Percentiles rank a stretch among this genome's conserved stretches.
Conservation (phyloP, 495 filamentous ascomycete genomes). For the Neurospora hispaniola region DNA sequence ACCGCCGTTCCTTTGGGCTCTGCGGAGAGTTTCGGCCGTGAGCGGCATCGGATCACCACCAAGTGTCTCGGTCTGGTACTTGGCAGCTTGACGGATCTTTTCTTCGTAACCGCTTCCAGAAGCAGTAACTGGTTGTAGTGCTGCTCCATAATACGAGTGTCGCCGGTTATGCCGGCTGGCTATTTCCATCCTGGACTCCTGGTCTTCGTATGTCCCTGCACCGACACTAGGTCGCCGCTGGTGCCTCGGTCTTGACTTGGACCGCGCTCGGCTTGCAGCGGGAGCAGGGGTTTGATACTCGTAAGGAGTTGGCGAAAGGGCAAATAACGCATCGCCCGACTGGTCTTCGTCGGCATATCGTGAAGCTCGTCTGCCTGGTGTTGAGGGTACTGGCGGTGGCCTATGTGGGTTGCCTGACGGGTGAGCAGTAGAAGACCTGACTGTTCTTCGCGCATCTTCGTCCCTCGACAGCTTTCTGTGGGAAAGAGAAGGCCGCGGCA, state of each 20-base stretch:
- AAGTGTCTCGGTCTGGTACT: conserved; percentile 40
- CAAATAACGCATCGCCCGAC: conserved; percentile 20
- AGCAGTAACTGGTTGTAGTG: conserved; percentile 7
- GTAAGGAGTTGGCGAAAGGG: conserved; percentile 20
- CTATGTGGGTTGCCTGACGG: conserved; percentile 24
- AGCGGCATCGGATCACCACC: conserved; percentile 33
- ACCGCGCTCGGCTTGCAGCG: conserved; percentile 2
- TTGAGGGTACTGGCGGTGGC: conserved; percentile 23
- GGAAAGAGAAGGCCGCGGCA: conserved; percentile 28
- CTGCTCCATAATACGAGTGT: conserved; percentile 23
- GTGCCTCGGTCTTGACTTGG: not conserved
- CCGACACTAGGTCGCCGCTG: conserved; percentile 13
- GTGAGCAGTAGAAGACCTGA: conserved; percentile 30
- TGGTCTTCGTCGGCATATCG: conserved; percentile 28
- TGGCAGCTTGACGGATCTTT: conserved; percentile 33
- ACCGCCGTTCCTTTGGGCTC: conserved; percentile 28
- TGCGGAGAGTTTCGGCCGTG: conserved; percentile 40
- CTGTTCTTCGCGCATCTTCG: conserved; percentile 27
- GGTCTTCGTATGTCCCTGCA: conserved; percentile 12
- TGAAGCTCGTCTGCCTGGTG: conserved; percentile 20
- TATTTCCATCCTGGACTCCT: conserved; percentile 19
- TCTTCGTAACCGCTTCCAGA: conserved; percentile 36
- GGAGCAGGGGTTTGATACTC: conserved; percentile 11
- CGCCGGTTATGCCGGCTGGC: conserved; percentile 16
- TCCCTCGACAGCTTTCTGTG: conserved; percentile 26